Evolutionary conservation across 1,284 basidiomycete genomes (phyloP).

Genomic region (Ceratobasidium sp.): DNA sequence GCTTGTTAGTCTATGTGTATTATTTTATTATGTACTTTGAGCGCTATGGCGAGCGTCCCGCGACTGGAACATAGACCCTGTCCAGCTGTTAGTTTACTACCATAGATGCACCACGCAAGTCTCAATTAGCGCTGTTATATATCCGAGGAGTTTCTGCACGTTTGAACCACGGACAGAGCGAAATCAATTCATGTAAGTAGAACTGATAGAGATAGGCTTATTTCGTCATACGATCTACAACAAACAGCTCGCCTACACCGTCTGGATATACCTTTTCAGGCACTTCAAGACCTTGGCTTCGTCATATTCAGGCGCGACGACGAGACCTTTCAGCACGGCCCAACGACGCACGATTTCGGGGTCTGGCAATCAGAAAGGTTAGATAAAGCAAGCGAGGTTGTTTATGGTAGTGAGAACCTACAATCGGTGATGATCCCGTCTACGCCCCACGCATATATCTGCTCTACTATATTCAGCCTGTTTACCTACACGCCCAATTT

Average conservation of each 20-base stretch:
- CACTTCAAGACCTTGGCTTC: constrained; percentile 68
- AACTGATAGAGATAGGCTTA: not conserved
- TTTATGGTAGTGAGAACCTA: constrained; percentile 48
- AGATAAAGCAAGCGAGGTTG: not conserved
- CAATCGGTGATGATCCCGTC: constrained; percentile 81
- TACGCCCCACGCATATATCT: constrained; percentile 67
- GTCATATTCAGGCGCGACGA: constrained; percentile 65
- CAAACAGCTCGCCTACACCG: not conserved
- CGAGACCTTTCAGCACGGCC: constrained; percentile 61
- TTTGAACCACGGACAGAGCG: too few species aligned
- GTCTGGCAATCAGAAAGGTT: constrained; percentile 52
- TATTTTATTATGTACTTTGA: too few species aligned
- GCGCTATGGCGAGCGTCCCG: too few species aligned
- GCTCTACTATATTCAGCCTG: constrained; percentile 67
- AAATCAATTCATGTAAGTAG: too few species aligned
- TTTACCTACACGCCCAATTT: constrained; percentile 60
- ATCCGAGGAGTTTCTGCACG: too few species aligned
- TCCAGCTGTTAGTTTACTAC: too few species aligned
- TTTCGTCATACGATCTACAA: too few species aligned
- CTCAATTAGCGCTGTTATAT: too few species aligned
- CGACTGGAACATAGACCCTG: too few species aligned
- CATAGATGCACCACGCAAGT: too few species aligned
- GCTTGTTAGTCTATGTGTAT: too few species aligned
- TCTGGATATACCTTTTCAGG: constrained; percentile 60
- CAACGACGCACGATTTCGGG: constrained; percentile 66